Evolutionary conservation across 2,329 filamentous ascomycete species (phyloP), one percentile per base, ranked within the genome.

Genomic region (Coniochaeta prunicola): DNA sequence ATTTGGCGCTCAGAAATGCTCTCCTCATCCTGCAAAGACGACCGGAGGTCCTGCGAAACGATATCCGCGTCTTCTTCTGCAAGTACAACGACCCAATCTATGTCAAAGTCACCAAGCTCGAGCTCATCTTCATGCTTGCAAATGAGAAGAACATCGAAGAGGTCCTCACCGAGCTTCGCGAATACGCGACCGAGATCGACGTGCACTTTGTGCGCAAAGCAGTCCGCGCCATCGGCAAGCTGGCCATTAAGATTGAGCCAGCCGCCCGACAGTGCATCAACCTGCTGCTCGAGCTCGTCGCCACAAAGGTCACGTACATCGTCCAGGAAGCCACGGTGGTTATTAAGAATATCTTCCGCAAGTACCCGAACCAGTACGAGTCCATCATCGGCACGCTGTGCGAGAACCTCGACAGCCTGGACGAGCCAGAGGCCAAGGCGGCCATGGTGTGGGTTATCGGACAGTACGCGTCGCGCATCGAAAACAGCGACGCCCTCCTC

Each of bases 51-150:
- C 76, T 99, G 58, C 86, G 92, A 63, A 97, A 97, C 73, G 94
- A 99, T 73, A 97, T 99, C 62, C 86, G 94, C 53, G 94, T 99
- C 33, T 99, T 99, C 77, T 99, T 99, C 76, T 99, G 94, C 85
- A 99, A 99, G 80, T 99, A 99, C 76, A 99, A 99, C 72, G 94
- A 99, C 70, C 94, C 94, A 0, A 99, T 99, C 64, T 99, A 97
- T 72, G 94, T 99, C 76, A 99, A 99, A 74, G 94, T 99, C 57
- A 99, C 94, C 17, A 99, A 99, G 75, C 82, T 99, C 56, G 94
- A 99, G 75, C 83, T 99, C 66, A 97, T 99, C 65, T 99, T 99
- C 74, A 99, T 97, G 94, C 83, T 99, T 61, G 94, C 94, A 8
- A 96, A 86, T 34, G 92, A 97, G 74, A 89, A 88, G 68, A 99